These are phyloP conservation scores for Salix brachista DNA, from an alignment of 345 rosid genomes.

Conservation along the genomic window DNA sequence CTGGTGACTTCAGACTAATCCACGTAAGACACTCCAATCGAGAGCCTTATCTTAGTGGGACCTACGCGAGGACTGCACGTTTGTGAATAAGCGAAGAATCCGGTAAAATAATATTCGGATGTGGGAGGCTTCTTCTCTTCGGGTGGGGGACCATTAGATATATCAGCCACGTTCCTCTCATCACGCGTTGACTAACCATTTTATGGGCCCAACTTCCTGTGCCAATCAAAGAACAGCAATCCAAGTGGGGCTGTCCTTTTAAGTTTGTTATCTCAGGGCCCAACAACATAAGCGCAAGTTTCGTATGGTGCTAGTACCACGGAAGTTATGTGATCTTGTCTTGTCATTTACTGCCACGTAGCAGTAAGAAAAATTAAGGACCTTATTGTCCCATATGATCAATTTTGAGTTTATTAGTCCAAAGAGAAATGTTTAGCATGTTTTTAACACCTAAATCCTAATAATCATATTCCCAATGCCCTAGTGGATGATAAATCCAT, in stretches of 20 bases:
- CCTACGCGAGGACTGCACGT: no score
- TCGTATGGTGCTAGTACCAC: background rate
- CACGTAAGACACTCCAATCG: no score
- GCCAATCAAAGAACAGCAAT: constrained; percentile 10
- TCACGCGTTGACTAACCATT: constrained; percentile 11
- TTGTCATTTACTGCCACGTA: background rate
- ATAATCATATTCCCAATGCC: no score
- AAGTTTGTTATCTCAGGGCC: background rate
- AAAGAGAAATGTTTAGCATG: no score
- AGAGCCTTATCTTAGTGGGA: no score
- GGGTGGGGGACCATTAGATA: background rate
- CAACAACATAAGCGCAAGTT: background rate
- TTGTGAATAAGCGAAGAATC: background rate
- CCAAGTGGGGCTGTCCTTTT: constrained; percentile 14
- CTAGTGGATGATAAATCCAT: no score
- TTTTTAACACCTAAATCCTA: no score
- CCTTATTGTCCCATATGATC: no score
- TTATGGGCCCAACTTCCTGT: background rate
- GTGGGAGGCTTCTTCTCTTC: background rate
- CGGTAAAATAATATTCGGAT: constrained; percentile 8
- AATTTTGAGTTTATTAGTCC: background rate
- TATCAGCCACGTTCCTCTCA: constrained; percentile 3
- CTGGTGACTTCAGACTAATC: no score
- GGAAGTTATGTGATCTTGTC: background rate
- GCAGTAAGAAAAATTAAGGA: background rate